These are phyloP conservation scores for Vaccinium vitisidaea DNA, from an alignment of 148 eudicot species.

Conservation along the genomic window DNA sequence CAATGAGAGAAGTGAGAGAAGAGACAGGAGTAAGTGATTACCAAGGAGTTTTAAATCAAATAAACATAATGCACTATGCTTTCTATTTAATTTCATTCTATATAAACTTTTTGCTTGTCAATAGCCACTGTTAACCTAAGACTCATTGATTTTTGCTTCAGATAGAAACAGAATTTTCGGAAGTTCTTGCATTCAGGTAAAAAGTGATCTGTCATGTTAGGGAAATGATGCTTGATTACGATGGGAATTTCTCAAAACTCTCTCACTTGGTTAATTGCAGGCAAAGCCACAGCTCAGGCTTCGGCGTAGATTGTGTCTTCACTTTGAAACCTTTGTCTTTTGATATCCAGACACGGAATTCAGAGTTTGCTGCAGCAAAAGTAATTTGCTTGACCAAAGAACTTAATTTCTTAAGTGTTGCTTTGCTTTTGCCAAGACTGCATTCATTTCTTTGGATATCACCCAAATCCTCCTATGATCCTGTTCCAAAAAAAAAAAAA, in stretches of 20 bases:
- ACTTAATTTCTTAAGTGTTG: neutral
- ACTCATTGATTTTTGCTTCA: conserved; percentile 26
- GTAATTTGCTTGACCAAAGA: conserved; percentile 28
- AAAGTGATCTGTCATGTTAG: neutral
- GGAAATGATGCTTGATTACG: neutral
- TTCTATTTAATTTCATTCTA: too few relatives aligned
- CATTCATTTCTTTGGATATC: neutral
- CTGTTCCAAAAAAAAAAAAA: too few relatives aligned
- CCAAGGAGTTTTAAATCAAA: neutral
- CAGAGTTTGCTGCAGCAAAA: conserved; percentile 71
- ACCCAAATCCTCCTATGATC: too few relatives aligned
- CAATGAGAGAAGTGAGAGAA: conserved; percentile 70
- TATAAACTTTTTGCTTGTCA: neutral
- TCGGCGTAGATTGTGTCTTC: conserved; percentile 62
- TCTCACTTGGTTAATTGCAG: conserved; percentile 27
- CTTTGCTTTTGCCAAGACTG: neutral
- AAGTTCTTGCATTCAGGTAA: conserved; percentile 72
- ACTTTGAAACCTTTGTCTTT: conserved; percentile 49
- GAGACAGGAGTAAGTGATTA: conserved; percentile 64
- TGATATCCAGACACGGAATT: conserved; percentile 51
- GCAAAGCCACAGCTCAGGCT: conserved; percentile 67
- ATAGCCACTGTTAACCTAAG: neutral
- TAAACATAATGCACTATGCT: too few relatives aligned
- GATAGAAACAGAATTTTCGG: conserved; percentile 61
- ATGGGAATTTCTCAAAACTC: neutral